These are phyloP conservation scores for Phascolomyces articulosus DNA, from an alignment of 371 early-diverging fungal species.

Conservation along the genomic window DNA sequence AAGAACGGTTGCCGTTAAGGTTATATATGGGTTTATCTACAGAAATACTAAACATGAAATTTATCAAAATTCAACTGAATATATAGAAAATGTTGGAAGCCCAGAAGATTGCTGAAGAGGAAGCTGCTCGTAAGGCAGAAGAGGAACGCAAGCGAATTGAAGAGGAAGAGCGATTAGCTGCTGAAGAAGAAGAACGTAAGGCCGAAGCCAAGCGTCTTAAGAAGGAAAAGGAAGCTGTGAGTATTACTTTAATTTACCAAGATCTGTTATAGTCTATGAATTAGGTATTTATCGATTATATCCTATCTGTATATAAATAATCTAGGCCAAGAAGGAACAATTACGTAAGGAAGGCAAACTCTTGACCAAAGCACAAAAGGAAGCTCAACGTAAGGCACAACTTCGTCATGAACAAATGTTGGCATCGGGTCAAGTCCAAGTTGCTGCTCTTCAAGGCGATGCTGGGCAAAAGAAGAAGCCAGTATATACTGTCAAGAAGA, in stretches of 20 bases:
- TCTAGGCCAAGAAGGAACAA: constrained; percentile 86
- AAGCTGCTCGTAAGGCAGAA: constrained; percentile 37
- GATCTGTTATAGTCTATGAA: too few species aligned
- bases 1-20: not conserved
- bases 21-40: too few species aligned
- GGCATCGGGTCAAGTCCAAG: constrained; percentile 73
- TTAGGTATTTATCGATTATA: too few species aligned
- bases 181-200: constrained; percentile 46
- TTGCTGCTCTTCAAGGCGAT: constrained; percentile 67
- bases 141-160: constrained; percentile 46
- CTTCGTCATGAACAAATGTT: constrained; percentile 81
- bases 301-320: too few species aligned
- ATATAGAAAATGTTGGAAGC: constrained; percentile 54
- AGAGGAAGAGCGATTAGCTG: constrained; percentile 44
- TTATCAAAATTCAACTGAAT: too few species aligned
- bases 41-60: too few species aligned
- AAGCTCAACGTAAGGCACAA: constrained; percentile 76
- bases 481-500: constrained; percentile 44
- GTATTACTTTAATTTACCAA: not conserved
- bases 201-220: constrained; percentile 52
- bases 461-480: constrained; percentile 65
- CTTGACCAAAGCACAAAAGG: constrained; percentile 92
- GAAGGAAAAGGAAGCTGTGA: constrained; percentile 45
- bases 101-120: constrained; percentile 57
- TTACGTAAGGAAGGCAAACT: constrained; percentile 91